Percentiles rank a stretch among this genome's conserved stretches.
These are phyloP conservation scores for Polytrichum formosum DNA, from an alignment of 225 moss, liverwort and hornwort species.

Conservation along the genomic window DNA sequence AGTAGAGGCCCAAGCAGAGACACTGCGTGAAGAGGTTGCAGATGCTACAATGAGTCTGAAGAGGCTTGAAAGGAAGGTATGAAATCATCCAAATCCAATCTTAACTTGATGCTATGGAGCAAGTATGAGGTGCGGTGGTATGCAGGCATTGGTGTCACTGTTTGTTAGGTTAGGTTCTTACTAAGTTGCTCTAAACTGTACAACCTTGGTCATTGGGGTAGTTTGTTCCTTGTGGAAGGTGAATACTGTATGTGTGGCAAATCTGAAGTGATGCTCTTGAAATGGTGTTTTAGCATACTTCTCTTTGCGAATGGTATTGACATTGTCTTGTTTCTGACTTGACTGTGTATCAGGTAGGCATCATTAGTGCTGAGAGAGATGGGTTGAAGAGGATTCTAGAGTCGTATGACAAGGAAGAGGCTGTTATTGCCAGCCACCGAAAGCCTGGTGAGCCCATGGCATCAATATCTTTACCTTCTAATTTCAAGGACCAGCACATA, in stretches of 20 bases:
- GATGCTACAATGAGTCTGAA: slow-evolving; percentile 55
- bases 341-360: slow-evolving; percentile 46
- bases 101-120: too few species aligned
- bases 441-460: slow-evolving; percentile 60
- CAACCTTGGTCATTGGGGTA: too few species aligned
- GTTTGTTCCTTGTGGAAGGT: background rate
- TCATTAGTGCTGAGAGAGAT: slow-evolving; percentile 72
- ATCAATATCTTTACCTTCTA: slow-evolving; percentile 69
- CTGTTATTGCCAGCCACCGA: slow-evolving; percentile 80
- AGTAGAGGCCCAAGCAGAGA: slow-evolving; percentile 49
- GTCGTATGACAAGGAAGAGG: slow-evolving; percentile 95
- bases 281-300: background rate
- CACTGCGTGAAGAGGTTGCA: slow-evolving; percentile 66
- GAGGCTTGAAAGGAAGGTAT: slow-evolving; percentile 87
- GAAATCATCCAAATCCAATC: background rate
- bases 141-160: background rate
- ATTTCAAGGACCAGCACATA: slow-evolving; percentile 80
- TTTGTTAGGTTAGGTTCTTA: too few species aligned
- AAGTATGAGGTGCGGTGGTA: too few species aligned
- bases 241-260: background rate
- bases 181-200: too few species aligned
- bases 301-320: background rate
- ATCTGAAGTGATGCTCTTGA: background rate
- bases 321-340: slow-evolving; percentile 3
- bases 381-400: slow-evolving; percentile 77